Conservation (phyloP, 805 yeast genomes). For the Teunomyces gatunensis region DNA sequence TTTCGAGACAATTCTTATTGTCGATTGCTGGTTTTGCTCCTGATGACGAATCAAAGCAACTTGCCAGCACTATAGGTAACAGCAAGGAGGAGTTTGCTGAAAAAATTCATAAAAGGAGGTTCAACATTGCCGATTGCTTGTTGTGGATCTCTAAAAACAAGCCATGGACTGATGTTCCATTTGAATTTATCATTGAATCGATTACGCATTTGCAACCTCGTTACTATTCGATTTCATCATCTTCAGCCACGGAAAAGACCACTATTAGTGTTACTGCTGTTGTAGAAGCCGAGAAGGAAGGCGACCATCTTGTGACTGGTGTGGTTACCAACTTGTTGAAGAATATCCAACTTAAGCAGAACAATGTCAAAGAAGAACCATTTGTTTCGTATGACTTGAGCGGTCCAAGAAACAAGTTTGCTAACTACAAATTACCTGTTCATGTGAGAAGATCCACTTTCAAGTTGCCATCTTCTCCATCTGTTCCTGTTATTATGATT, state of each 20-base stretch:
- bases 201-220: slow-evolving; percentile 86
- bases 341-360: slow-evolving; percentile 61
- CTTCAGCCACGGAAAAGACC: slow-evolving; percentile 73
- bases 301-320: slow-evolving; percentile 55
- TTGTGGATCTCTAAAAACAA: slow-evolving; percentile 56
- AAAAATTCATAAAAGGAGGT: slow-evolving; percentile 58
- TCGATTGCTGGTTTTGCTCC: slow-evolving; percentile 84
- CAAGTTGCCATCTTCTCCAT: slow-evolving; percentile 84
- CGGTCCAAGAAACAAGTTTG: slow-evolving; percentile 75
- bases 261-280: slow-evolving; percentile 85
- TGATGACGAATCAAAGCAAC: slow-evolving; percentile 48
- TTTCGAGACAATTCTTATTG: slow-evolving; percentile 82
- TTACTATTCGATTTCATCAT: slow-evolving; percentile 93
- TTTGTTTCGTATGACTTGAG: slow-evolving; percentile 62
- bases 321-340: slow-evolving; percentile 88
- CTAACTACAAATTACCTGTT: slow-evolving; percentile 69
- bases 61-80: slow-evolving; percentile 53
- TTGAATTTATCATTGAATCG: slow-evolving; percentile 79
- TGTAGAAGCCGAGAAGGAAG: slow-evolving; percentile 61
- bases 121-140: slow-evolving; percentile 76
- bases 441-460: slow-evolving; percentile 94
- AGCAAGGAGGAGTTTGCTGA: slow-evolving; percentile 68
- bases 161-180: slow-evolving; percentile 78
- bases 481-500: slow-evolving; percentile 81
- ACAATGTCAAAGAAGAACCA: slow-evolving; percentile 38